A percentile compares a stretch with the other conserved stretches of the same genome.
phyloP scores from a whole-genome alignment of 2,329 filamentous ascomycete species.

The Didymellaceae sp. region DNA sequence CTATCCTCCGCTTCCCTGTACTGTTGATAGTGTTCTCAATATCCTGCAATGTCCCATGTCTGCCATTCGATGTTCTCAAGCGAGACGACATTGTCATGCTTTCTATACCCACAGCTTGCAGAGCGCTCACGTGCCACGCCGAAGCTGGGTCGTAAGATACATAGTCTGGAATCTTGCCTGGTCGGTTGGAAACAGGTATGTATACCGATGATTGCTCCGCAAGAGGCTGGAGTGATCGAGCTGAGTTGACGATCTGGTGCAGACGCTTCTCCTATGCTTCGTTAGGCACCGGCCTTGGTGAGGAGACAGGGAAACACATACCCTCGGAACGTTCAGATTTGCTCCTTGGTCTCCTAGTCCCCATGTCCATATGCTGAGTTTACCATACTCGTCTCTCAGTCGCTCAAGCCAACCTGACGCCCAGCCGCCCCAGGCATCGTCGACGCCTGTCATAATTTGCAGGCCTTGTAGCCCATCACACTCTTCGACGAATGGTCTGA shows the following conservation, averaged over 20 bases:
- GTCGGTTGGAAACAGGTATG: slow-evolving; percentile 72
- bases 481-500: slow-evolving; percentile 88
- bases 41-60: slow-evolving; percentile 64
- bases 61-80: slow-evolving; percentile 56
- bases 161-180: slow-evolving; percentile 62
- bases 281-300: slow-evolving; percentile 19
- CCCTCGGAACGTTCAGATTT: slow-evolving; percentile 43
- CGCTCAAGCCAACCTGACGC: slow-evolving; percentile 61
- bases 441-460: slow-evolving; percentile 64
- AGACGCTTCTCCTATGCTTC: slow-evolving; percentile 63
- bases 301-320: slow-evolving; percentile 41
- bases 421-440: slow-evolving; percentile 61
- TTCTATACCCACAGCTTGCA: slow-evolving; percentile 79
- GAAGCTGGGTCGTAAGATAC: slow-evolving; percentile 68
- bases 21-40: slow-evolving; percentile 73
- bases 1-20: slow-evolving; percentile 80
- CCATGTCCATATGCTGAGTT: slow-evolving; percentile 86
- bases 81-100: slow-evolving; percentile 78
- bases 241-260: slow-evolving; percentile 73
- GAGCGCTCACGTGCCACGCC: slow-evolving; percentile 79
- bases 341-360: slow-evolving; percentile 69
- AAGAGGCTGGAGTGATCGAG: slow-evolving; percentile 72
- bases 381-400: slow-evolving; percentile 88
- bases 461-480: slow-evolving; percentile 91
- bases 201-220: slow-evolving; percentile 76